Evolutionary conservation across 176 grass and related monocot species (phyloP).

Genomic region (Rhynchospora tenuis): DNA sequence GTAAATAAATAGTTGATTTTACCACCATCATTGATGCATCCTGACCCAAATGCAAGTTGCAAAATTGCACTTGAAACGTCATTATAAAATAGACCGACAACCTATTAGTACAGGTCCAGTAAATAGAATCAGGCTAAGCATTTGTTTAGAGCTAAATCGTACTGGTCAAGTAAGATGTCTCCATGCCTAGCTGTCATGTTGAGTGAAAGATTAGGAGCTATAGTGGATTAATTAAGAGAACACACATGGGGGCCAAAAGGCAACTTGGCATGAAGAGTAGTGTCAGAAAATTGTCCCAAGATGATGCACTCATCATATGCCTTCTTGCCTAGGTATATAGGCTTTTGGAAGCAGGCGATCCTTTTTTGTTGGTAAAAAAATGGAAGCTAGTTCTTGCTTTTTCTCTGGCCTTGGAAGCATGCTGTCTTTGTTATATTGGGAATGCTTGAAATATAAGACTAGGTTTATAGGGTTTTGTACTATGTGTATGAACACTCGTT

Average conservation of each 20-base stretch:
- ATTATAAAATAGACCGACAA: slow-evolving; percentile 5
- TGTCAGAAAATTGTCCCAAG: not conserved
- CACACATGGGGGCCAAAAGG: slow-evolving; percentile 22
- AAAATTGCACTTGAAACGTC: not conserved
- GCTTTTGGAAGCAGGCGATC: not conserved
- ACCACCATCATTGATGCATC: not conserved
- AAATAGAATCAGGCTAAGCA: not conserved
- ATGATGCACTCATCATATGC: slow-evolving; percentile 27
- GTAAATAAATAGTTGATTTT: not conserved
- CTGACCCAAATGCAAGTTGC: not conserved
- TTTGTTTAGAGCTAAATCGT: slow-evolving; percentile 8
- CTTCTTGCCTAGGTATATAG: slow-evolving; percentile 17
- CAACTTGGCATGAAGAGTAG: not conserved
- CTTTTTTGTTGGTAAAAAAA: slow-evolving; percentile 9
- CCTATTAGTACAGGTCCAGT: not conserved
- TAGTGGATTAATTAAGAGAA: slow-evolving; percentile 14
- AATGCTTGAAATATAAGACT: slow-evolving; percentile 10
- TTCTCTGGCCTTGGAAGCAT: slow-evolving; percentile 25
- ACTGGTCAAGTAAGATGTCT: slow-evolving; percentile 15
- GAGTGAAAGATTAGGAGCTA: not conserved
- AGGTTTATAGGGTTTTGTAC: not conserved
- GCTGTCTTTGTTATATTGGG: slow-evolving; percentile 24
- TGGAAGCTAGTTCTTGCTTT: slow-evolving; percentile 11
- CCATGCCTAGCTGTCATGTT: slow-evolving; percentile 2
- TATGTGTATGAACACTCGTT: not conserved